These are phyloP conservation scores for Pseudophaeomoniella oleicola DNA, from an alignment of 2,329 filamentous ascomycete species.

Conservation along the genomic window DNA sequence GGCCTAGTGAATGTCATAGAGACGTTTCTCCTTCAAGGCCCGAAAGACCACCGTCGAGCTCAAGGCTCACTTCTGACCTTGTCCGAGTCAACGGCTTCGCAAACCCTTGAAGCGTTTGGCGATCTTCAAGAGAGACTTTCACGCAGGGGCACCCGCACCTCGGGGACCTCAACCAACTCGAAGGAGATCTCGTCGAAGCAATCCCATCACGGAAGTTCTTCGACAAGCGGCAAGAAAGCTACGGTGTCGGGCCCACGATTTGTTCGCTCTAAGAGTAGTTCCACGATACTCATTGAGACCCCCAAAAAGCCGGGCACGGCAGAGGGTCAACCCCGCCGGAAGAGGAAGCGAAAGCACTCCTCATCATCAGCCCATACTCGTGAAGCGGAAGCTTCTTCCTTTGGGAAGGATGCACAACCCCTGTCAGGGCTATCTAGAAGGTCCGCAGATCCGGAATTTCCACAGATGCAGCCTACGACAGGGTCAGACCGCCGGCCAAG, in stretches of 20 bases:
- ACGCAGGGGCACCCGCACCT: too few relatives aligned
- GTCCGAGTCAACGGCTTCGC: neutral
- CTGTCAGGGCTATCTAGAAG: too few relatives aligned
- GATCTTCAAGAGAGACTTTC: neutral
- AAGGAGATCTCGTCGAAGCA: neutral
- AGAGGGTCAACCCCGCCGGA: neutral
- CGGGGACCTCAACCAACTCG: too few relatives aligned
- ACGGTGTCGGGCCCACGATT: neutral
- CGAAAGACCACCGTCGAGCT: neutral
- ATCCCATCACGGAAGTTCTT: neutral
- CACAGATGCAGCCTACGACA: neutral
- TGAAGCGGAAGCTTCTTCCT: neutral
- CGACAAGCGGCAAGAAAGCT: neutral
- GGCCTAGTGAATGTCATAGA: conserved; percentile 13
- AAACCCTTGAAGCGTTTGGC: neutral
- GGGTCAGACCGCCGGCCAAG: neutral
- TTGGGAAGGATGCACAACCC: neutral
- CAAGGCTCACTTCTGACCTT: neutral
- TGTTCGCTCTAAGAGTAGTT: neutral
- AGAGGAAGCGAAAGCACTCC: neutral
- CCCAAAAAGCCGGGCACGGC: neutral
- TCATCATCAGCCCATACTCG: neutral
- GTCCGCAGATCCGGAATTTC: too few relatives aligned
- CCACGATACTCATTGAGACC: neutral
- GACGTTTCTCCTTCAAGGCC: neutral